Conservation (phyloP, 208 protist species). For the Trichomonas gallinae region DNA sequence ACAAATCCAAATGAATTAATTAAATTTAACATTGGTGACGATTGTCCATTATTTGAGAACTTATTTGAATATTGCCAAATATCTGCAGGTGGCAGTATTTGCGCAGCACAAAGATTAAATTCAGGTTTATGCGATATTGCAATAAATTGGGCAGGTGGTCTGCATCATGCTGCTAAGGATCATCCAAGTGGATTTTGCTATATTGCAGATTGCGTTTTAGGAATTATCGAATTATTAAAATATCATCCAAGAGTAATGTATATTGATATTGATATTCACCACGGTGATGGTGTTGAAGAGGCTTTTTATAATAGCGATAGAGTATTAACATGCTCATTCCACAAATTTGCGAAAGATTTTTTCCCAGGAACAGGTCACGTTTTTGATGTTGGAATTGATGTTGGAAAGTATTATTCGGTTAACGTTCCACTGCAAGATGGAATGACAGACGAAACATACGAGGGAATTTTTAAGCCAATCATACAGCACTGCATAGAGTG, state of each 20-base stretch:
- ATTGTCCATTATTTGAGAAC: conserved; percentile 51
- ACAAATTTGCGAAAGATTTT: conserved; percentile 78
- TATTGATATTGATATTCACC: conserved; percentile 98
- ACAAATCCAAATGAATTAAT: not conserved
- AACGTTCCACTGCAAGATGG: conserved; percentile 59
- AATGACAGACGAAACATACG: conserved; percentile 62
- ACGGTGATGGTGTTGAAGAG: conserved; percentile 86
- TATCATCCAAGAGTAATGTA: conserved; percentile 78
- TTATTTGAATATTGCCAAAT: conserved; percentile 49
- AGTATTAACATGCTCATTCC: conserved; percentile 96
- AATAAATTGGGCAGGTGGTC: conserved; percentile 95
- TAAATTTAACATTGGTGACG: conserved; percentile 40
- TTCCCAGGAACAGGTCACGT: conserved; percentile 62
- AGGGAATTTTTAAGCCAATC: conserved; percentile 74
- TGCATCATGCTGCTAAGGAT: conserved; percentile 79
- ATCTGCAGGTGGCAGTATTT: conserved; percentile 52
- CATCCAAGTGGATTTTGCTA: conserved; percentile 97
- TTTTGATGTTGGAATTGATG: conserved; percentile 53
- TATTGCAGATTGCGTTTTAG: conserved; percentile 98
- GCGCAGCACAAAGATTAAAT: conserved; percentile 77
- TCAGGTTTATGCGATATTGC: conserved; percentile 67
- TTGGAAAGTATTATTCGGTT: conserved; percentile 63
- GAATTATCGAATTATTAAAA: conserved; percentile 91
- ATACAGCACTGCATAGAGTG: conserved; percentile 70
- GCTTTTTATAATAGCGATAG: conserved; percentile 93